Conservation (phyloP, 257 asterid species). For the Petrea volubilis region DNA sequence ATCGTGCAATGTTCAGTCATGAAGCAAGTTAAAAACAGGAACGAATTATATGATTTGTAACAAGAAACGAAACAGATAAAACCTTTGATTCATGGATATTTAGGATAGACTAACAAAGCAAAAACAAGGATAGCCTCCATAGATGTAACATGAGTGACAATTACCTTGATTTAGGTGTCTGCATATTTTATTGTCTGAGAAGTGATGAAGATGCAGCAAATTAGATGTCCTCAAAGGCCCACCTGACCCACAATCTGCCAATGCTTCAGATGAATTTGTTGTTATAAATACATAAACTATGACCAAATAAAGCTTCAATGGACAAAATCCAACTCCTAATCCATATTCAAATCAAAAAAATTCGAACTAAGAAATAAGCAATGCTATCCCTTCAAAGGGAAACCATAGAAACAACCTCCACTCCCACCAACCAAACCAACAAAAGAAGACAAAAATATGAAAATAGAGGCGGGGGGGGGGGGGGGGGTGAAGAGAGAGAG, state of each 20-base stretch:
- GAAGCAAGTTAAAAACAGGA: neutral
- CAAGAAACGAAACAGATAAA: neutral
- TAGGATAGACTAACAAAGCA: neutral
- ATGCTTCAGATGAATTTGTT: conserved; percentile 32
- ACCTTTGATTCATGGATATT: neutral
- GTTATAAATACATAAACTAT: conserved; percentile 10
- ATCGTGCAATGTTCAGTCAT: too few species aligned
- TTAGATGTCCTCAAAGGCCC: conserved; percentile 43
- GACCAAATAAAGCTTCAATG: conserved; percentile 26
- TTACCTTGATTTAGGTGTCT: conserved; percentile 84
- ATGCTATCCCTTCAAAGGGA: conserved; percentile 80
- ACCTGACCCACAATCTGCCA: conserved; percentile 57
- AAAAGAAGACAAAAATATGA: conserved; percentile 26
- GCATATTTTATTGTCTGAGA: conserved; percentile 47
- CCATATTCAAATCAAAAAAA: conserved; percentile 25
- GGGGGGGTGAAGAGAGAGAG: neutral
- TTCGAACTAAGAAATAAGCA: conserved; percentile 34
- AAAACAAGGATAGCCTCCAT: neutral
- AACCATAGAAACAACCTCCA: conserved; percentile 83
- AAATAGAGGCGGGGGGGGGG: neutral
- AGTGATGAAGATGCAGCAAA: conserved; percentile 31
- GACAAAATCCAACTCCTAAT: conserved; percentile 37
- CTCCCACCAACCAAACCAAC: conserved; percentile 82
- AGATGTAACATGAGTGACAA: neutral
- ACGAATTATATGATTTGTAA: neutral